These are phyloP conservation scores for Candida easanensis DNA, from an alignment of 805 yeast genomes.

Conservation along the genomic window DNA sequence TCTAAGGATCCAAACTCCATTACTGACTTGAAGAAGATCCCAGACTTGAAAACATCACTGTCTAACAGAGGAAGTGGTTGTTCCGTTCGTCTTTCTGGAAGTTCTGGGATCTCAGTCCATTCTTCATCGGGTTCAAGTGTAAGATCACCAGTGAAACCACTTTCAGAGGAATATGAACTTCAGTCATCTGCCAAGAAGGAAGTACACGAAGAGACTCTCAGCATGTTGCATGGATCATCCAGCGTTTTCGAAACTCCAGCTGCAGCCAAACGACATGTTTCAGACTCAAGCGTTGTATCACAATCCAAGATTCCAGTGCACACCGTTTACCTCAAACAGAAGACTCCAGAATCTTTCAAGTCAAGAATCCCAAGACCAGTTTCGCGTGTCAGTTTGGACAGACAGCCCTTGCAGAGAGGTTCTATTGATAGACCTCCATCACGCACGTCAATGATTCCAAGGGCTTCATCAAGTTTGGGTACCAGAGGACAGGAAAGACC, in stretches of 20 bases:
- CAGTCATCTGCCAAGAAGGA: conserved; percentile 5
- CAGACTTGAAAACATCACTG: conserved; percentile 17
- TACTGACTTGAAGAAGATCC: conserved; percentile 13
- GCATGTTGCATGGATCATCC: conserved; percentile 7
- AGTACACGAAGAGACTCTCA: conserved; percentile 13
- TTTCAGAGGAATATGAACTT: not conserved
- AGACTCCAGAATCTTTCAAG: conserved; percentile 8
- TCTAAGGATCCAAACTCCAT: conserved; percentile 6
- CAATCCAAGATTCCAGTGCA: conserved; percentile 16
- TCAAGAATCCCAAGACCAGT: conserved; percentile 26
- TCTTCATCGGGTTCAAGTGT: not conserved
- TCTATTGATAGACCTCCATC: not conserved
- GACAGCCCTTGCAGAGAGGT: conserved; percentile 10
- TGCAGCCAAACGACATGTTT: conserved; percentile 12
- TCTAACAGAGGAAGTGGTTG: conserved; percentile 3
- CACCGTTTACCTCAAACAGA: conserved; percentile 3
- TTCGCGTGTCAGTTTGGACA: conserved; percentile 17
- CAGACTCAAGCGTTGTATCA: conserved; percentile 7
- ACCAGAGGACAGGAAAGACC: conserved; percentile 13
- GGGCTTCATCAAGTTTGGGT: conserved; percentile 18
- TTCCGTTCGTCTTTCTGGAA: conserved; percentile 6
- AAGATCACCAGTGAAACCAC: conserved; percentile 2
- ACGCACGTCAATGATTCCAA: conserved; percentile 2
- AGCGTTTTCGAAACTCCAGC: conserved; percentile 20
- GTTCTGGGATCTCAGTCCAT: conserved; percentile 2